Percentiles rank a stretch among this genome's conserved stretches.
Evolutionary conservation across 2,329 filamentous ascomycete species (phyloP).

Genomic region (Verticillium tricorpus): DNA sequence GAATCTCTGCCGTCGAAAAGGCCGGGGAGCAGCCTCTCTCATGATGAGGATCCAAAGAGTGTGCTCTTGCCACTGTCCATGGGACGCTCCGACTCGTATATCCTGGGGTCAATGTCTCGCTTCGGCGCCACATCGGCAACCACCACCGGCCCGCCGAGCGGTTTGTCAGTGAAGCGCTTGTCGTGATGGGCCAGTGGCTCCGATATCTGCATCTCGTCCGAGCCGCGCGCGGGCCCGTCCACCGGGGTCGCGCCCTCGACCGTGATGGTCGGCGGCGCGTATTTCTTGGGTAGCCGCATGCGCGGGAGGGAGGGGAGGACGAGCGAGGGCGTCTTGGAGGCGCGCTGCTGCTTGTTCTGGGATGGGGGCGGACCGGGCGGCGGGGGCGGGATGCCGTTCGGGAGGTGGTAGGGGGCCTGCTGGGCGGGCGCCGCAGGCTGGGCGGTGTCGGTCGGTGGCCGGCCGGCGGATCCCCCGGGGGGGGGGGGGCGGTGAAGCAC

Average conservation of each 20-base stretch:
- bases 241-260: constrained; percentile 12
- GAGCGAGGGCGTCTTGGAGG: constrained; percentile 27
- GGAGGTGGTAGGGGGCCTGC: no score
- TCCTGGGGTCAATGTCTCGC: constrained; percentile 4
- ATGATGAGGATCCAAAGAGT: constrained; percentile 21
- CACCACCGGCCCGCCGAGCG: constrained; percentile 9
- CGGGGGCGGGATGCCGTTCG: constrained; percentile 16
- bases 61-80: constrained; percentile 29
- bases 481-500: no score
- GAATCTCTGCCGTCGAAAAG: no score
- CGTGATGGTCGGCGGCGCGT: constrained; percentile 31
- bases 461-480: no score
- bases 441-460: no score
- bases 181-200: constrained; percentile 20
- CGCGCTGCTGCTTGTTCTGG: constrained; percentile 5
- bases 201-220: constrained; percentile 22
- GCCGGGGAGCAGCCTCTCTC: no score
- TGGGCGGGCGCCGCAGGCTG: no score
- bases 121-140: background rate
- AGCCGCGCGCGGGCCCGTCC: constrained; percentile 21
- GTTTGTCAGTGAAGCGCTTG: constrained; percentile 19
- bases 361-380: constrained; percentile 18
- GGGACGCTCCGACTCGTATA: constrained; percentile 21
- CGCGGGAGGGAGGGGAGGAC: constrained; percentile 32
- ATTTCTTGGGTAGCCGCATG: constrained; percentile 35